Base-by-base conservation (phyloP, 2,329 filamentous ascomycete genomes). In the Aspergillus quadricinctus region DNA sequence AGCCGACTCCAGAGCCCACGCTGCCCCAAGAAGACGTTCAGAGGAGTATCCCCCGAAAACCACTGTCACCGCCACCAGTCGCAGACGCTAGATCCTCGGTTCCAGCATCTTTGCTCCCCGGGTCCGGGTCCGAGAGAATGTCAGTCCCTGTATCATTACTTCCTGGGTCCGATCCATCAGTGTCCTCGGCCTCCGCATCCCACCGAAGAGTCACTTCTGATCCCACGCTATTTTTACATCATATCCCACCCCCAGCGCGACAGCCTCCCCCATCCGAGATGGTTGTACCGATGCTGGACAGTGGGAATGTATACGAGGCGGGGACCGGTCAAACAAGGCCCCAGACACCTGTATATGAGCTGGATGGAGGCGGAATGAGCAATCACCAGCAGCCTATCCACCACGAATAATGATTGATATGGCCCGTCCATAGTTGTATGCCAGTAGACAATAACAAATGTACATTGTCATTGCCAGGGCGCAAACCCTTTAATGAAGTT, bases 271-370 rank as follows among this genome's bases (percentile, higher is more conserved):
- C 58, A 11, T 57, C 55, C 0, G 62, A 64, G 49, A 56, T 55
- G 8, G 62, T 63, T 10, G 61, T 65, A 7, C 64, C 62, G 17
- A 65, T 66, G 57, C 21, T 66, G 49, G 63, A 66, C 57, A 62
- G 62, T n/a, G 61, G 49, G 25, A 46, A 62, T 49, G 63, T 66
- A 48, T 57, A 63, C 52, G 64, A 66, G 49, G 63, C 53, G 23
- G 53, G 59, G 19, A 37, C 54, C 21, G 54, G 11, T 31, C 29
- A 54, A 52, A 37, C 53, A 19, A 49, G 27, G 52, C 49, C 23
- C 19, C 23, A 21, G 52, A 55, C 6, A 5, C 29, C 25, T 49
- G 27, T 41, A 21, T 65, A 59, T 55, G 64, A 66, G 57, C 41
- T 66, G 28, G 64, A 66, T 53, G 63, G 64, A 61, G 17, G 57